phyloP scores from a whole-genome alignment of 257 asterid species.

The Mitragyna speciosa region DNA sequence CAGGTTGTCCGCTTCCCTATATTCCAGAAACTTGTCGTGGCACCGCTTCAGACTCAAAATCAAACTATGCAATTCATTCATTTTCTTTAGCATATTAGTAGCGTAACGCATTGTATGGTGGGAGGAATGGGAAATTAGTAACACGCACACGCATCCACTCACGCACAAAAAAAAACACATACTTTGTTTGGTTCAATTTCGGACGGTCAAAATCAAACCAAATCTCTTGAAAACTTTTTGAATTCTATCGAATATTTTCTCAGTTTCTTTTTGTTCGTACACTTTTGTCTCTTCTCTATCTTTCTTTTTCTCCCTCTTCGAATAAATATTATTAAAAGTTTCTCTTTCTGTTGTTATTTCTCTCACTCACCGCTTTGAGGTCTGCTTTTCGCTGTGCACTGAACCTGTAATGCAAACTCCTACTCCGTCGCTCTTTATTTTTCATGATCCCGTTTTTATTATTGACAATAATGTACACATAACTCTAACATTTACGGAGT shows the following conservation, averaged over 20 bases:
- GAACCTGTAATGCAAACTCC: neutral
- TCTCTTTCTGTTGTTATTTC: neutral
- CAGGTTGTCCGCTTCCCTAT: too few species aligned
- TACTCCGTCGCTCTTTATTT: neutral
- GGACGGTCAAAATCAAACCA: neutral
- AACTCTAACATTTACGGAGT: neutral
- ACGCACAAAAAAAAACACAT: neutral
- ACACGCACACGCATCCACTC: neutral
- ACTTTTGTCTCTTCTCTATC: neutral
- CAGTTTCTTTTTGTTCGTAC: neutral
- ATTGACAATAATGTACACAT: neutral
- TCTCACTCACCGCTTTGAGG: neutral
- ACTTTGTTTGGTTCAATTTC: neutral
- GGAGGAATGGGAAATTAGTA: neutral
- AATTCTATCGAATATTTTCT: neutral
- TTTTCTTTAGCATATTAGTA: too few species aligned
- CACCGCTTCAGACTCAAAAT: too few species aligned
- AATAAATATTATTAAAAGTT: neutral
- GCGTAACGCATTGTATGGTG: too few species aligned
- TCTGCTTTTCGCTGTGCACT: neutral
- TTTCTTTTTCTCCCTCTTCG: neutral
- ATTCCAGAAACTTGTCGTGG: too few species aligned
- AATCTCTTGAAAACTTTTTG: neutral
- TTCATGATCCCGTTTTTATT: neutral
- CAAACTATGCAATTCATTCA: too few species aligned